Conservation (phyloP, 176 grass and related monocot species). For the Raddia distichophylla region DNA sequence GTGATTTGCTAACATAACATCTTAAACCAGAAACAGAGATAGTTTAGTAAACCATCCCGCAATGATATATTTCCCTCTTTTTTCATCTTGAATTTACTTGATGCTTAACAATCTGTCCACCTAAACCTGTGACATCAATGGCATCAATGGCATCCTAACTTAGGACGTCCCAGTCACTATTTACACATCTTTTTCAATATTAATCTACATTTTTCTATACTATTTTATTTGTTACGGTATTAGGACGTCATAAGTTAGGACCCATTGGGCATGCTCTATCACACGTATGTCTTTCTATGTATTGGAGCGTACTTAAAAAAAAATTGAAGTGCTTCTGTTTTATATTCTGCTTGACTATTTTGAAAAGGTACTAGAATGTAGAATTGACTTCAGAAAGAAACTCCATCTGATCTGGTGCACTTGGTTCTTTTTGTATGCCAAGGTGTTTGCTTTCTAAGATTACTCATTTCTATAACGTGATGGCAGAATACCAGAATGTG, state of each 20-base stretch:
- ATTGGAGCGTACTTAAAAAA: background rate
- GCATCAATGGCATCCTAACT: no score
- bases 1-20: background rate
- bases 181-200: no score
- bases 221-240: no score
- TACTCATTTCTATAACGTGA: constrained; percentile 12
- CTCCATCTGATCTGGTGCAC: background rate
- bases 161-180: no score
- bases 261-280: background rate
- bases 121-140: background rate
- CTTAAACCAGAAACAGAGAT: background rate
- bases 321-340: background rate
- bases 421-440: background rate
- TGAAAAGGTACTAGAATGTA: background rate
- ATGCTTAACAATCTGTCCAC: background rate
- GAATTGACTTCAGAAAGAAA: background rate
- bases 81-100: background rate
- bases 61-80: background rate
- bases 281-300: background rate
- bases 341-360: constrained; percentile 29
- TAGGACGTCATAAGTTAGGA: no score
- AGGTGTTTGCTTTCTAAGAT: constrained; percentile 6
- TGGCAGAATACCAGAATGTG: constrained; percentile 86
- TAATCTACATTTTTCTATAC: no score
- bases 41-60: background rate